phyloP scores from a whole-genome alignment of 495 filamentous ascomycete genomes.

The Emericellopsis terricola region DNA sequence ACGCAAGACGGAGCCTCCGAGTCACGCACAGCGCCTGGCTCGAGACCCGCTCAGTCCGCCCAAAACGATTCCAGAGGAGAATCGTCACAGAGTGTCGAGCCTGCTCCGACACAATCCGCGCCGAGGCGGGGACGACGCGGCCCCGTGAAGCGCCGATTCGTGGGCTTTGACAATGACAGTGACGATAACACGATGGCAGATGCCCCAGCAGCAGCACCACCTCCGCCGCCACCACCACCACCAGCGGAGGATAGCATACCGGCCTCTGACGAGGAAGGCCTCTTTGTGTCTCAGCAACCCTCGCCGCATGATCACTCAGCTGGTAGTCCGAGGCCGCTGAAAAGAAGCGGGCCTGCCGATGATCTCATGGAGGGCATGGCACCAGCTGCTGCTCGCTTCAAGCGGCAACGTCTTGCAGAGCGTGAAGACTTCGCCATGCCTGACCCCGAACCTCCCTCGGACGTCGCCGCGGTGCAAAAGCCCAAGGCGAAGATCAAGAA shows the following conservation, averaged over 20 bases:
- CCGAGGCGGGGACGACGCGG: not conserved
- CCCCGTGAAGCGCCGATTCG: constrained; percentile 2
- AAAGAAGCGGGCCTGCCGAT: constrained; percentile 18
- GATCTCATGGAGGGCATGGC: constrained; percentile 46
- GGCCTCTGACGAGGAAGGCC: constrained; percentile 13
- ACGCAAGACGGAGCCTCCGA: no score
- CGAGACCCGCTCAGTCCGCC: no score
- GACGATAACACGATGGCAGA: constrained; percentile 3
- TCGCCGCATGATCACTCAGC: constrained; percentile 6
- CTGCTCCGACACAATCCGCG: no score
- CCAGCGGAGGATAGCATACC: constrained; percentile 7
- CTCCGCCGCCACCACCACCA: not conserved
- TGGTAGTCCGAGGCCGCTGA: no score
- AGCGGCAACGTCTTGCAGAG: constrained; percentile 41
- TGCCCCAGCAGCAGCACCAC: not conserved
- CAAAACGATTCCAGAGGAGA: not conserved
- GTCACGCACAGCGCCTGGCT: no score
- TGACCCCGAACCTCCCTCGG: constrained; percentile 5
- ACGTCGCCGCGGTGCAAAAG: constrained; percentile 5
- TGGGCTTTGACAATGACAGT: constrained; percentile 7
- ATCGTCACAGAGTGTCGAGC: no score
- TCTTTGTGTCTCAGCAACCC: constrained; percentile 19
- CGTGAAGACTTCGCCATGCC: constrained; percentile 17
- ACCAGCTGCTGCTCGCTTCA: constrained; percentile 53
- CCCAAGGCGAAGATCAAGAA: constrained; percentile 28